phyloP scores from a whole-genome alignment of 139 green algal genomes.

The Chlamydomonas eustigma region DNA sequence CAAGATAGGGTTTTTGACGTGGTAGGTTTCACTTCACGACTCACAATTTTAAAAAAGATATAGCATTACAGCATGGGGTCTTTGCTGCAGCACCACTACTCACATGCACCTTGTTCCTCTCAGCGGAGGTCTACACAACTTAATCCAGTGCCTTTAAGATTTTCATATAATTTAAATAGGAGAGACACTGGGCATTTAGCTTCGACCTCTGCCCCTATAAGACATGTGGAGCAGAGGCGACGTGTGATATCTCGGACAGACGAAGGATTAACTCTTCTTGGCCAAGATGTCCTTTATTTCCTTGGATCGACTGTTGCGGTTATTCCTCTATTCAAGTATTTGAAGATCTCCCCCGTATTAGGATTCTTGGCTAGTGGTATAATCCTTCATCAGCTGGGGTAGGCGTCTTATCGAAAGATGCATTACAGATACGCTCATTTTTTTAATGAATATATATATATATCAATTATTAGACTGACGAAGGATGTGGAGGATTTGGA shows the following conservation, averaged over 20 bases:
- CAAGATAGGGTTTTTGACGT: too few species aligned
- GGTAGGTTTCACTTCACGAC: too few species aligned
- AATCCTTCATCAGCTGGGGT: slow-evolving; percentile 83
- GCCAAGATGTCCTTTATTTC: slow-evolving; percentile 53
- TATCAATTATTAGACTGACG: slow-evolving; percentile 60
- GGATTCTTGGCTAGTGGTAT: slow-evolving; percentile 88
- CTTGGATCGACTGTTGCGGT: slow-evolving; percentile 84
- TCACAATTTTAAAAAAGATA: neutral
- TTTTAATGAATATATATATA: too few species aligned
- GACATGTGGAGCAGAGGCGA: neutral
- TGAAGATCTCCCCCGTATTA: slow-evolving; percentile 84
- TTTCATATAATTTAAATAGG: neutral
- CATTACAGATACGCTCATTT: too few species aligned
- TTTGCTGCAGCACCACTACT: neutral
- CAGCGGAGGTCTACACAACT: too few species aligned
- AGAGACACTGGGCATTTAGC: neutral
- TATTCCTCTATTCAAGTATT: slow-evolving; percentile 84
- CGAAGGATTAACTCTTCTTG: neutral
- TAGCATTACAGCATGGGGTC: neutral
- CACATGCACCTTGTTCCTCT: neutral
- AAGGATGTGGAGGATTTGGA: slow-evolving; percentile 72
- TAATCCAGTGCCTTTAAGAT: neutral
- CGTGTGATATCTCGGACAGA: neutral
- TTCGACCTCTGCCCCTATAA: neutral
- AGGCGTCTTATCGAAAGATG: slow-evolving; percentile 16